Base-by-base conservation (phyloP, 2,329 filamentous ascomycete species). In the Chaetomium sp. region DNA sequence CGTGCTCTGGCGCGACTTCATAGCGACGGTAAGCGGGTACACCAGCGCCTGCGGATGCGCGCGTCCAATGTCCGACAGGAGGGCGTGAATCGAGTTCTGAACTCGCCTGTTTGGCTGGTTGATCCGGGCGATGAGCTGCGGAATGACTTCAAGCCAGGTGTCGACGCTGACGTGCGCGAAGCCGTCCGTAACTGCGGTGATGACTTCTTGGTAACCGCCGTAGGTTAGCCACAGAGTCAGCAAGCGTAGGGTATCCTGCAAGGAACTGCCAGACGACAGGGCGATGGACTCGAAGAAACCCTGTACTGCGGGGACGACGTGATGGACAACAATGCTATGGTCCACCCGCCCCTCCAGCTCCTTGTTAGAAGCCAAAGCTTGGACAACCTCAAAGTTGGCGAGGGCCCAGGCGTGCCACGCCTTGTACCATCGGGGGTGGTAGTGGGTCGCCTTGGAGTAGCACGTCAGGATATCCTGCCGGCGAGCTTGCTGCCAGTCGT, bases 381-480 rank as follows among this genome's bases (percentile, higher is more conserved):
- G 95, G 40, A 97, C 91, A 55, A 99, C 94, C 72, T 99, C 92
- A 66, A 99, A 99, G 71, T 99, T 99, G 53, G 94, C 92, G 60
- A 99, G 74, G 9, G 94, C 95, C 92, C 94, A 99, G 0, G 94
- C 89, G 72, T 99, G 94, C 94, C 94, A 99, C 6, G 95, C 94
- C 73, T 99, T 99, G 76, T 99, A 99, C 84, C 92, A 99, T 59
- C 87, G 85, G 37, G 90, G 87, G 69, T 99, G 95, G 73, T 95
- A 96, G 57, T 89, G 86, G 1, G 94, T 99, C 1, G 95, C 95
- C 57, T 91, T 87, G 14, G 86, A 85, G 70, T 97, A 99, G 1
- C 94, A 91, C n/a, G 84, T 81, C 32, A 99, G 77, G 56, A 99
- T 91, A 52, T 97, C 92, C 51, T 88, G 83, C 4, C 96, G 89